Evolutionary conservation across 1,139 yeast genomes (phyloP).

Genomic region (Groenewaldozyma sp.): DNA sequence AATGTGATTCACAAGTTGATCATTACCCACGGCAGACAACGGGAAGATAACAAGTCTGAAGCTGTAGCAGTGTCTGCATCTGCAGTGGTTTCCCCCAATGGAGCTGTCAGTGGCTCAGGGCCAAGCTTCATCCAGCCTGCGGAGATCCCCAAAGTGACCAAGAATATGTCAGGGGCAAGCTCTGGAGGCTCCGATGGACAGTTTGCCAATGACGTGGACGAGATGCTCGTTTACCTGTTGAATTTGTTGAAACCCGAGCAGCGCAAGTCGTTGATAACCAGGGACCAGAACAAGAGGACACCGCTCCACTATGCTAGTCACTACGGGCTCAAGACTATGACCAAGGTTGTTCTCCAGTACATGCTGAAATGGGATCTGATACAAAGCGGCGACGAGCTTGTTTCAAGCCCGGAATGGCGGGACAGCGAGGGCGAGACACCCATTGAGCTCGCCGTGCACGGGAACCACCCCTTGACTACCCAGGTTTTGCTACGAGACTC

Average conservation of each 20-base stretch:
- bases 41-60: constrained; percentile 12
- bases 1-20: constrained; percentile 80
- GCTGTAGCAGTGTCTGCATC: neutral
- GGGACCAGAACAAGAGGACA: constrained; percentile 71
- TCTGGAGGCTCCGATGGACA: constrained; percentile 61
- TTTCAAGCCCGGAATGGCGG: constrained; percentile 47
- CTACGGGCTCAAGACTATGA: constrained; percentile 64
- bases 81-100: constrained; percentile 5
- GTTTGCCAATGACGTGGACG: constrained; percentile 35
- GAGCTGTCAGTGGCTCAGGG: constrained; percentile 11
- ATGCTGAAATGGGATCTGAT: constrained; percentile 45
- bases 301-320: constrained; percentile 89
- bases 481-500: constrained; percentile 40
- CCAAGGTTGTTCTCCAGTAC: constrained; percentile 47
- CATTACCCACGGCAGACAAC: constrained; percentile 60
- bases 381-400: constrained; percentile 44
- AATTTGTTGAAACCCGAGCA: constrained; percentile 44
- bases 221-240: constrained; percentile 46
- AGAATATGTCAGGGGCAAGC: constrained; percentile 35
- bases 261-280: constrained; percentile 46
- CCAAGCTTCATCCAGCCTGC: constrained; percentile 39
- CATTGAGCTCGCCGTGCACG: constrained; percentile 71
- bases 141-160: constrained; percentile 38
- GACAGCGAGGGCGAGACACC: constrained; percentile 82
- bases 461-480: constrained; percentile 74